Base-by-base conservation (phyloP, 371 early-diverging fungal genomes). In the Haplosporangium sp. region DNA sequence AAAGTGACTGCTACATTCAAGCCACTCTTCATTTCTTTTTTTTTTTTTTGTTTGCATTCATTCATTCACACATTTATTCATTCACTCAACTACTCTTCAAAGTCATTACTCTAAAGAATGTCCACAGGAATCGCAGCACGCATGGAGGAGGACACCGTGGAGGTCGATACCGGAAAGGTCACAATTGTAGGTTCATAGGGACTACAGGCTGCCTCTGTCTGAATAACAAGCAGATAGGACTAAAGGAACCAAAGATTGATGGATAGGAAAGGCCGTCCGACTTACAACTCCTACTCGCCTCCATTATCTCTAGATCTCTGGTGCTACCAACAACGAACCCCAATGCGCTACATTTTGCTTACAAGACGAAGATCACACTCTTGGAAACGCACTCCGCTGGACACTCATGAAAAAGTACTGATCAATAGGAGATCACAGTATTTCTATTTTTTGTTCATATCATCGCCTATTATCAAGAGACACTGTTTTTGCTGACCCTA, bases 311-410 rank as follows among this genome's bases (percentile, higher is more conserved):
- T 29, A 29, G 29, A 29, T 29, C 29, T 29, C 29, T 29, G 29
- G 29, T 29, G 29, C 29, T 29, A 89, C 89, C 53, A 84, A 86
- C 62, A 80, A 83, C 36, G 96, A 96, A 82, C 85, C 87, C 48
- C 88, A 91, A 14, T 90, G 92, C 45, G 90, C 92, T 74, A 98
- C 98, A 0, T 96, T 97, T 71, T 86, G 86, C 58, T 88, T 98
- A 60, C 86, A 88, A 64, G 93, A 96, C 62, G 98, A 98, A 83
- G 99, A 98, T 82, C 99, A 99, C 82, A 99, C 98, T 1, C 89
- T 98, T 16, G 97, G 97, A 63, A 98, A 98, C 84, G 85, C 97
- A 0, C 87, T 98, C 59, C 89, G 98, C 65, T 95, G 95, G 87
- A 86, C 93, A 53, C 87, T 98, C 18, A 95, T 96, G 93, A 96